Percentiles rank a stretch among this genome's conserved stretches.
These are phyloP conservation scores for Pythium guiyangense DNA, from an alignment of 352 stramenopile genomes.

Conservation along the genomic window DNA sequence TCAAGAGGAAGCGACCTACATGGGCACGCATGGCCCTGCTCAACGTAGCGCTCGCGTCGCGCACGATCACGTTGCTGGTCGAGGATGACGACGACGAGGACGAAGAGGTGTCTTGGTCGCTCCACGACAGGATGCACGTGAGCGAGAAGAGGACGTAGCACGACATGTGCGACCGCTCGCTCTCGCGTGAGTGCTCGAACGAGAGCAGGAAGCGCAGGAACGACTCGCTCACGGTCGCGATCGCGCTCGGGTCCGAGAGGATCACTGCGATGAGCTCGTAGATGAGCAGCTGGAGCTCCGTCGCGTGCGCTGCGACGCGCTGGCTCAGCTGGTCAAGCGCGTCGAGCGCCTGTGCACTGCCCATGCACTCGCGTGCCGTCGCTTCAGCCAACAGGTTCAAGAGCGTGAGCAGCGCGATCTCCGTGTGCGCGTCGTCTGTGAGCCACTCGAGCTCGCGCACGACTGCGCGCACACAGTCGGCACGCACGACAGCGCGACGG, in stretches of 20 bases:
- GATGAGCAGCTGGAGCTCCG: conserved; percentile 19
- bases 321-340: conserved; percentile 29
- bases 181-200: conserved; percentile 29
- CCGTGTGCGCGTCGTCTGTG: too few relatives aligned
- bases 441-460: too few relatives aligned
- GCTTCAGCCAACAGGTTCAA: conserved; percentile 8
- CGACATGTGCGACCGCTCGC: conserved; percentile 20
- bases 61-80: neutral
- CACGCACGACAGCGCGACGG: too few relatives aligned
- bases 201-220: conserved; percentile 56
- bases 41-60: neutral
- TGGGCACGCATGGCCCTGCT: too few relatives aligned
- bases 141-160: conserved; percentile 62
- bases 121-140: conserved; percentile 62
- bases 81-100: neutral
- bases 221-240: conserved; percentile 30
- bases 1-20: too few relatives aligned
- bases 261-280: conserved; percentile 56
- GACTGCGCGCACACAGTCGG: too few relatives aligned
- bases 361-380: conserved; percentile 35
- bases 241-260: conserved; percentile 39
- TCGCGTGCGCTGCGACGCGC: conserved; percentile 4
- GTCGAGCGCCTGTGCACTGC: conserved; percentile 27
- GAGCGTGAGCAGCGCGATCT: too few relatives aligned
- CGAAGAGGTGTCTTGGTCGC: conserved; percentile 10